phyloP scores from a whole-genome alignment of 345 rosid genomes.

The Crucihimalaya himalaica region DNA sequence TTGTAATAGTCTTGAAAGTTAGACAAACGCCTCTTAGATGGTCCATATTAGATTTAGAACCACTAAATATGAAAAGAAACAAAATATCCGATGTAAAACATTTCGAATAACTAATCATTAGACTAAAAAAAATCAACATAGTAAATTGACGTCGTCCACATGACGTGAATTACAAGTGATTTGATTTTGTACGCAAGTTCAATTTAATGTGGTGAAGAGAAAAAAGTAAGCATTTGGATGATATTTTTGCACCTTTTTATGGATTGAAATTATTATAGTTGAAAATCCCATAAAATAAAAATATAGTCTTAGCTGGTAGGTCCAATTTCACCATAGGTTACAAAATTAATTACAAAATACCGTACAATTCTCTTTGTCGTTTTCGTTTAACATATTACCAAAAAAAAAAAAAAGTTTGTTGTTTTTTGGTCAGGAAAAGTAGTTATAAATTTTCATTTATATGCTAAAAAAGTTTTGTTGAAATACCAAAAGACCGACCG shows the following conservation, averaged over 20 bases:
- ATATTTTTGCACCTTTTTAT: neutral
- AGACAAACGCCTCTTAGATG: neutral
- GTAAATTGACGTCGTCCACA: slow-evolving; percentile 6
- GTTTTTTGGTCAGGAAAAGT: neutral
- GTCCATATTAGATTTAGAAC: neutral
- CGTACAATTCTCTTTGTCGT: neutral
- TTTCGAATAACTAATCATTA: neutral
- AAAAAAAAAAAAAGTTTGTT: slow-evolving; percentile 14
- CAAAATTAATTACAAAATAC: neutral
- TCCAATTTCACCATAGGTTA: slow-evolving; percentile 5
- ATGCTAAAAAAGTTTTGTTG: slow-evolving; percentile 27
- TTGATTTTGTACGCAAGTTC: neutral
- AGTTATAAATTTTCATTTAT: slow-evolving; percentile 20
- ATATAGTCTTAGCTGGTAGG: slow-evolving; percentile 29
- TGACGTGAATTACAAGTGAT: slow-evolving; percentile 17
- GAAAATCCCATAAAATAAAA: neutral
- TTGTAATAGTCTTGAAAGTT: neutral
- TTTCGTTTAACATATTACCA: slow-evolving; percentile 8
- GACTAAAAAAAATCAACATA: neutral
- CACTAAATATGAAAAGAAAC: neutral
- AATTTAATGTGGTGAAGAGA: neutral
- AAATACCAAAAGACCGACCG: slow-evolving; percentile 32
- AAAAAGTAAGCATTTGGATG: neutral
- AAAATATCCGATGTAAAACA: neutral
- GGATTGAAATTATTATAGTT: neutral